Percentiles rank a stretch among this genome's conserved stretches.
These are phyloP conservation scores for Boletus fagicola DNA, from an alignment of 768 basidiomycete species.

Conservation along the genomic window DNA sequence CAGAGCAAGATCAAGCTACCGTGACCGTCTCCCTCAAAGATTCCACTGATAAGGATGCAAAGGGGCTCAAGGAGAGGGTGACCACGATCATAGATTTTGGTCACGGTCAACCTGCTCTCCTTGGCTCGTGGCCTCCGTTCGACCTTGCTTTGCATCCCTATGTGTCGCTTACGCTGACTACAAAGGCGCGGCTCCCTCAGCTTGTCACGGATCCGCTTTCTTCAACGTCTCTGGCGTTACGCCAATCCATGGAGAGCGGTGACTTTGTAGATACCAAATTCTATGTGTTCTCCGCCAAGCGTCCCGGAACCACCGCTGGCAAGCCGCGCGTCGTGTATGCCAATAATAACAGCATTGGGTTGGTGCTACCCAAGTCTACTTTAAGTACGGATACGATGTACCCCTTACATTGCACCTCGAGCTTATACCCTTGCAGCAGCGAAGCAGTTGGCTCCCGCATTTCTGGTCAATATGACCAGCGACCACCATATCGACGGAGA, in stretches of 20 bases:
- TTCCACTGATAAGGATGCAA: background rate
- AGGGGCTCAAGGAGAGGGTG: slow-evolving; percentile 10
- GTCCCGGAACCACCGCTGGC: slow-evolving; percentile 10
- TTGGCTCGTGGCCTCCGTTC: slow-evolving; percentile 24
- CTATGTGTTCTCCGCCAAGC: slow-evolving; percentile 26
- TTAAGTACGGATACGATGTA: background rate
- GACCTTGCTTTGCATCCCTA: slow-evolving; percentile 18
- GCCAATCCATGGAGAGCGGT: slow-evolving; percentile 25
- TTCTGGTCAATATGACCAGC: slow-evolving; percentile 24
- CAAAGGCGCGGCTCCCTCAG: slow-evolving; percentile 18
- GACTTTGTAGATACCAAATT: slow-evolving; percentile 32
- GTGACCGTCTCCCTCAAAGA: slow-evolving; percentile 14
- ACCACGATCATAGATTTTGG: slow-evolving; percentile 26
- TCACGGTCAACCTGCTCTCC: slow-evolving; percentile 23
- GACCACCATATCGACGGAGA: slow-evolving; percentile 20
- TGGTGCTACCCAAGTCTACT: slow-evolving; percentile 19
- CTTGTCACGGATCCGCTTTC: slow-evolving; percentile 13
- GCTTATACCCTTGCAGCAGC: slow-evolving; percentile 7
- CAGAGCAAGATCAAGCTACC: slow-evolving; percentile 21
- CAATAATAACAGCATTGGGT: slow-evolving; percentile 16
- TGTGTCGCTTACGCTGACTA: slow-evolving; percentile 19
- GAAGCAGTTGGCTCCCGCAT: slow-evolving; percentile 8
- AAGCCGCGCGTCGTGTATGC: slow-evolving; percentile 28
- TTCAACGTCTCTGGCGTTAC: slow-evolving; percentile 18
- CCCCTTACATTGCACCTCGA: background rate